Conservation (phyloP, 495 filamentous ascomycete species). For the Daldinia grandis region DNA sequence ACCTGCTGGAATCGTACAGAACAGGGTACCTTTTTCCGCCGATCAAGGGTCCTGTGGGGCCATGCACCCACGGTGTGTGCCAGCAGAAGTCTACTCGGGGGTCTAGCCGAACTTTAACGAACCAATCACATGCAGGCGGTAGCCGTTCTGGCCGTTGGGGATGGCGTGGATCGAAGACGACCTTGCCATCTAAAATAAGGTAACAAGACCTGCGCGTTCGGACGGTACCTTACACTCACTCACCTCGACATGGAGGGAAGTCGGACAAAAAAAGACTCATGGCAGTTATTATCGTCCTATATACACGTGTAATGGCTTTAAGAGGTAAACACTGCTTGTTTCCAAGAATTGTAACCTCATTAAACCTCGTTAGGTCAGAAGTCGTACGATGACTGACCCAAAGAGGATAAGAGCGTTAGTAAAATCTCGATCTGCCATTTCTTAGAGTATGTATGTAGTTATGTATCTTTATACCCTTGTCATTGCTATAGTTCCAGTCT, state of each 20-base stretch:
- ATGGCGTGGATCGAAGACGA: background rate
- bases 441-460: too few relatives aligned
- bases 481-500: background rate
- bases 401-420: slow-evolving; percentile 9
- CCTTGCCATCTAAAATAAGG: background rate
- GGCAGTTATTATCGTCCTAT: background rate
- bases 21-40: slow-evolving; percentile 5
- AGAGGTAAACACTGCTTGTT: background rate
- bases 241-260: background rate
- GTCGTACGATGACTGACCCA: slow-evolving; percentile 9
- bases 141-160: background rate
- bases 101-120: background rate
- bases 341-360: background rate
- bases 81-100: background rate
- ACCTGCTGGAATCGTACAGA: slow-evolving; percentile 14
- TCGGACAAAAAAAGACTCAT: background rate
- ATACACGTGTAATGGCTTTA: background rate
- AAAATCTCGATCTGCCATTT: slow-evolving; percentile 8
- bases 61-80: background rate
- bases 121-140: background rate
- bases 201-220: background rate
- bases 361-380: background rate
- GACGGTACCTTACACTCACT: background rate
- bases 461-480: too few relatives aligned
- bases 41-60: slow-evolving; percentile 10